These are phyloP conservation scores for Umbelopsis isabellina DNA, from an alignment of 192 early-diverging fungal genomes.

Conservation along the genomic window DNA sequence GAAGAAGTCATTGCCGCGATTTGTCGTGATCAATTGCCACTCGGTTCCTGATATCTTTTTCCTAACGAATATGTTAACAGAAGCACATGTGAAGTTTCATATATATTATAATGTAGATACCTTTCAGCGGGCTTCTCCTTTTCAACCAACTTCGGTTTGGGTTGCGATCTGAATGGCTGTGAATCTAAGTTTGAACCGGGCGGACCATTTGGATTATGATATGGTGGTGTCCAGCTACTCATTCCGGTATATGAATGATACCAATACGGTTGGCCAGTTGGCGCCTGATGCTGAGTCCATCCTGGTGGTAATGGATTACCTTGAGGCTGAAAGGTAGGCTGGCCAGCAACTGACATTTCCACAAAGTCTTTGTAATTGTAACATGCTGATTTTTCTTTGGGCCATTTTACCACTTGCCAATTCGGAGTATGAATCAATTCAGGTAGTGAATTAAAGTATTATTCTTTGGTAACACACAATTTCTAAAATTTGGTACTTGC, in stretches of 20 bases:
- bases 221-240: slow-evolving; percentile 62
- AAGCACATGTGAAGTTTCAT: too few relatives aligned
- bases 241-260: slow-evolving; percentile 72
- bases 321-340: background rate
- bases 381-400: too few relatives aligned
- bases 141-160: background rate
- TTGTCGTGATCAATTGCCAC: slow-evolving; percentile 79
- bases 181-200: slow-evolving; percentile 10
- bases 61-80: slow-evolving; percentile 16
- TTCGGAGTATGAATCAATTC: background rate
- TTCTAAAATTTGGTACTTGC: background rate
- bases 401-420: background rate
- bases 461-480: background rate
- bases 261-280: slow-evolving; percentile 70
- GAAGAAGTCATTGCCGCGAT: slow-evolving; percentile 73
- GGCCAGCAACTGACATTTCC: slow-evolving; percentile 1
- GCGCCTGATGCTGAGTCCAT: slow-evolving; percentile 65
- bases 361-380: background rate
- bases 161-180: background rate
- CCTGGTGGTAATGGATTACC: slow-evolving; percentile 48
- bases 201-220: slow-evolving; percentile 42
- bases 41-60: slow-evolving; percentile 63
- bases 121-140: slow-evolving; percentile 15
- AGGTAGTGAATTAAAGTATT: background rate
- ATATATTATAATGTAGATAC: background rate